Evolutionary conservation across 2,329 filamentous ascomycete species (phyloP), one percentile per base, ranked within the genome.

Genomic region (Fusarium begoniae): DNA sequence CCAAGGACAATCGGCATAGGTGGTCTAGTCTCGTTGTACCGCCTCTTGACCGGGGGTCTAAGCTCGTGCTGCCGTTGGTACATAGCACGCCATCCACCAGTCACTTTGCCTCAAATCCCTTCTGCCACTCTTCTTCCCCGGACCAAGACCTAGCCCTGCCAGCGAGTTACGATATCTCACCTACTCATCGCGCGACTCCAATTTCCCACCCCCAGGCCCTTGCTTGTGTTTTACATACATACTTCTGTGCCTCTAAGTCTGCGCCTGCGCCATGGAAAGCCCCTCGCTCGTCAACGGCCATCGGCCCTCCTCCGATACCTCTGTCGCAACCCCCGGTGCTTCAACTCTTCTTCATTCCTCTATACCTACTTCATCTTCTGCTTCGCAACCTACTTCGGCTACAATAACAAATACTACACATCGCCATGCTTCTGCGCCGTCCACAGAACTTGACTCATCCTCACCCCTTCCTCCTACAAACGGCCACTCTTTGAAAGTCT

Each of bases 51-150:
- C 56, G 63, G 74, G 75, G 70, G n/a, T 50, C 53, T 68, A 61
- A 68, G 57, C 62, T 72, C 41, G 43, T 60, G 66, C 66, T 51
- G 48, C n/a, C n/a, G 48, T 35, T 71, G 59, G 63, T 48, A 54
- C 62, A 67, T 77, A 71, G 77, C 77, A 79, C 77, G 77, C 77
- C 77, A 79, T 79, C 77, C 72, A 61, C 70, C 73, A 67, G 67
- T 71, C 51, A 70, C 77, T 70, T 79, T 78, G 77, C 77, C 77
- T 79, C 75, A 77, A 69, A 76, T 71, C 72, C 66, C 59, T 56
- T 67, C 58, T 57, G 61, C 66, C 65, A 76, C 43, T 72, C 63
- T 73, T 75, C 72, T 74, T 76, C 74, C 77, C 74, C 69, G 61
- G 75, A 78, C 61, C 43, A 51, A 24, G 45, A 41, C 43, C 43